A percentile compares a stretch with the other conserved stretches of the same genome.
Conservation (phyloP, 768 basidiomycete genomes). For the Tricholoma hemisulphureum region DNA sequence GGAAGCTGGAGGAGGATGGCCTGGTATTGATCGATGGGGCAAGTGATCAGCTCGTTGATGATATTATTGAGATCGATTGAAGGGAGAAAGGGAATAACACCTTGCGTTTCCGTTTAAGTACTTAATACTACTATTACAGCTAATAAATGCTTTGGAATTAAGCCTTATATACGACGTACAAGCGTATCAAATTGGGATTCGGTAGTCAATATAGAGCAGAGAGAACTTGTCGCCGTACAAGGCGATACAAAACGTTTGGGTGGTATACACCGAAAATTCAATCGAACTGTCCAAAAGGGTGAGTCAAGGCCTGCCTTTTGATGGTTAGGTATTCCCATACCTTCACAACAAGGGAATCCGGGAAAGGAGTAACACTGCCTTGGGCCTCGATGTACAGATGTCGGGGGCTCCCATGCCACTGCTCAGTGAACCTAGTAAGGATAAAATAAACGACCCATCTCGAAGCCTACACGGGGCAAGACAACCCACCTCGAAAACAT, state of each 20-base stretch:
- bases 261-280: no score
- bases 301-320: no score
- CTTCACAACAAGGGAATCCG: conserved; percentile 43
- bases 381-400: conserved; percentile 34
- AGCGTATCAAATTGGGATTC: no score
- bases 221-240: no score
- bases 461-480: background rate
- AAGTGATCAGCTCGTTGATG: conserved; percentile 53
- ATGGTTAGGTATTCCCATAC: no score
- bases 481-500: conserved; percentile 33
- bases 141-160: background rate
- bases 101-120: background rate
- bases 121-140: background rate
- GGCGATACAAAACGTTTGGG: no score
- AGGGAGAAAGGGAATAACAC: background rate
- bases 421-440: conserved; percentile 33
- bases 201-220: no score
- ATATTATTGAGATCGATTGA: conserved; percentile 60
- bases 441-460: background rate
- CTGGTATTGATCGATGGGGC: conserved; percentile 62
- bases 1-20: conserved; percentile 71
- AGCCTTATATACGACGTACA: background rate
- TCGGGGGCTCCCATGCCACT: conserved; percentile 28
- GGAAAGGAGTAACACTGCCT: conserved; percentile 41
- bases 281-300: no score